These are phyloP conservation scores for Begonia loranthoides DNA, from an alignment of 306 rosid genomes.

Conservation along the genomic window DNA sequence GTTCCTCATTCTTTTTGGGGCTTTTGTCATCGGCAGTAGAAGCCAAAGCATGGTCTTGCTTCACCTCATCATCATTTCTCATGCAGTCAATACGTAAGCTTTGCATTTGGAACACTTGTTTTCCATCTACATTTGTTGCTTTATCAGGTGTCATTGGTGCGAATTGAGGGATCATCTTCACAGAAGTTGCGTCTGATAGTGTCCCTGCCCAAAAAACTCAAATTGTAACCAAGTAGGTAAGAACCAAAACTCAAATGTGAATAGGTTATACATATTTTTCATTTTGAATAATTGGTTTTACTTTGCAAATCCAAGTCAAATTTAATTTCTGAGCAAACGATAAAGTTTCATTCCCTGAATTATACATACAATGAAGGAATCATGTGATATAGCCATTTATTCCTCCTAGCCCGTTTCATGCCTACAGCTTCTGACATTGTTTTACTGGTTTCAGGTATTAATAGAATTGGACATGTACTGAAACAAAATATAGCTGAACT, in stretches of 20 bases:
- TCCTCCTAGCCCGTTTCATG: no score
- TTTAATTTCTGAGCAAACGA: no score
- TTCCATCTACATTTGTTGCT: background rate
- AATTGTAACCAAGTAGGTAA: conserved; percentile 3
- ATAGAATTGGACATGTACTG: no score
- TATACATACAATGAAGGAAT: no score
- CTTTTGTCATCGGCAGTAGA: conserved; percentile 9
- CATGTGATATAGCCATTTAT: no score
- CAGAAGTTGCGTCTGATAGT: conserved; percentile 7
- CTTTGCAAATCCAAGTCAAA: background rate
- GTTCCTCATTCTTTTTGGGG: conserved; percentile 17
- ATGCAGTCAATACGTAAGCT: background rate
- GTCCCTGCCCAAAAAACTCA: conserved; percentile 8
- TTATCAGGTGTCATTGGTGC: conserved; percentile 11
- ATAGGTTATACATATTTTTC: background rate
- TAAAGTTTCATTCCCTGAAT: no score
- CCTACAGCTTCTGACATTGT: no score
- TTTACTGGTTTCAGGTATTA: no score
- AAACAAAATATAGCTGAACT: no score
- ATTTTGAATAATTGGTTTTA: background rate
- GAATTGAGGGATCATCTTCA: conserved; percentile 5
- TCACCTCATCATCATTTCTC: conserved; percentile 4
- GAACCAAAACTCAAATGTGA: background rate
- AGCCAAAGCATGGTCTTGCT: background rate
- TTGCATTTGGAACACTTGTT: background rate